These are phyloP conservation scores for Ceratocystis cacaofunesta DNA, from an alignment of 2,329 filamentous ascomycete genomes.

Conservation along the genomic window DNA sequence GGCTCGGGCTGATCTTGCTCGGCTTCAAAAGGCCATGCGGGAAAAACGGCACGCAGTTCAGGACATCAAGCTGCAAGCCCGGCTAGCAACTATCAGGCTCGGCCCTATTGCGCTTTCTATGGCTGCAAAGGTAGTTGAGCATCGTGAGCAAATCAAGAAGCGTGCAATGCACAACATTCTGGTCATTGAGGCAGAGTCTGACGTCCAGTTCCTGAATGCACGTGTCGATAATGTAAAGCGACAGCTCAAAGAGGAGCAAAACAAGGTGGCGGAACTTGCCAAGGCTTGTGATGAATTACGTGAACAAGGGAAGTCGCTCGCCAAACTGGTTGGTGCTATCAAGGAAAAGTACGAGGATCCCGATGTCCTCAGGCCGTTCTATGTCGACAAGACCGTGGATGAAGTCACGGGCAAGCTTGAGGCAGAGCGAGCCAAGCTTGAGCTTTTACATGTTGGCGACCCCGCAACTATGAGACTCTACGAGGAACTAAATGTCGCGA, in stretches of 20 bases:
- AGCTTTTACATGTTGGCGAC: constrained; percentile 66
- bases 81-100: constrained; percentile 7
- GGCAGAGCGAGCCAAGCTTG: constrained; percentile 58
- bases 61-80: constrained; percentile 4
- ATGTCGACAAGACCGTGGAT: constrained; percentile 39
- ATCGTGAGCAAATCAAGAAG: constrained; percentile 12
- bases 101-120: not conserved
- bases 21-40: constrained; percentile 31
- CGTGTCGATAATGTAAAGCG: constrained; percentile 47
- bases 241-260: constrained; percentile 33
- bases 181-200: constrained; percentile 68
- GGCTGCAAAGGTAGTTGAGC: constrained; percentile 6
- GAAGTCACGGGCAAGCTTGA: constrained; percentile 59
- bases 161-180: constrained; percentile 37
- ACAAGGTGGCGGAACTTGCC: constrained; percentile 26
- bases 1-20: not conserved
- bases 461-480: constrained; percentile 63
- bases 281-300: constrained; percentile 27
- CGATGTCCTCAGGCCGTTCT: constrained; percentile 31
- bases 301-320: constrained; percentile 26
- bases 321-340: constrained; percentile 6
- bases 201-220: constrained; percentile 51
- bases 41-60: constrained; percentile 47
- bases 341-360: constrained; percentile 26
- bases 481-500: constrained; percentile 58